Conservation (phyloP, 495 filamentous ascomycete species). For the Penicillium odoratum region DNA sequence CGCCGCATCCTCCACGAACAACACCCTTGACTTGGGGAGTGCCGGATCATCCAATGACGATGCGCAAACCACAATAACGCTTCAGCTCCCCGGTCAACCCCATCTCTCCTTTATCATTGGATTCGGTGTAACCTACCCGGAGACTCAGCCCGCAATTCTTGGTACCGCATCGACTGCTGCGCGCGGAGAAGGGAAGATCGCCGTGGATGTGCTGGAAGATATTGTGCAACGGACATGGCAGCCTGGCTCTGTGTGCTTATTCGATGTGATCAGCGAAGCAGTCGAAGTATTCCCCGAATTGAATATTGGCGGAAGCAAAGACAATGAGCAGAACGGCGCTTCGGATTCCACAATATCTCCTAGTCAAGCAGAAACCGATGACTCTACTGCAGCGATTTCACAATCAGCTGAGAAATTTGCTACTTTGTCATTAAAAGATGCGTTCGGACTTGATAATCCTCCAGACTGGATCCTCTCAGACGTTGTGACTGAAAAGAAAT, state of each 20-base stretch:
- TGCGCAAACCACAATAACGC: constrained; percentile 34
- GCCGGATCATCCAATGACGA: constrained; percentile 13
- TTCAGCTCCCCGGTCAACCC: constrained; percentile 44
- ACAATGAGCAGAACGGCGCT: neutral
- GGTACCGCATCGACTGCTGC: constrained; percentile 56
- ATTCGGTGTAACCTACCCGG: constrained; percentile 73
- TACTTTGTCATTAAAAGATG: constrained; percentile 34
- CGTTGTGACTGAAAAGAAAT: constrained; percentile 77
- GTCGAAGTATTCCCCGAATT: constrained; percentile 47
- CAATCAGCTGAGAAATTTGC: constrained; percentile 21
- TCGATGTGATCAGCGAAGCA: constrained; percentile 72
- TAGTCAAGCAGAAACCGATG: constrained; percentile 20
- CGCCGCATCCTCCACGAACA: constrained; percentile 41
- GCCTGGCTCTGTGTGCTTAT: constrained; percentile 80
- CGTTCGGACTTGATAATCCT: constrained; percentile 38
- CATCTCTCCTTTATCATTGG: constrained; percentile 59
- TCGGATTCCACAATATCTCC: constrained; percentile 9
- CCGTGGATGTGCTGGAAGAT: constrained; percentile 64
- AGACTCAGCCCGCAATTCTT: constrained; percentile 64
- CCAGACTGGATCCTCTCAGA: constrained; percentile 72
- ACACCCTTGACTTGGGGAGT: constrained; percentile 28
- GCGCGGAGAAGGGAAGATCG: constrained; percentile 64
- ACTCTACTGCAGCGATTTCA: constrained; percentile 8
- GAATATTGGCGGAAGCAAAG: constrained; percentile 37
- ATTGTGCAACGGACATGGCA: constrained; percentile 64